Percentiles rank a stretch among this genome's conserved stretches.
Evolutionary conservation across 2,329 filamentous ascomycete genomes (phyloP).

Genomic region (Arthrobotrys entomopaga): DNA sequence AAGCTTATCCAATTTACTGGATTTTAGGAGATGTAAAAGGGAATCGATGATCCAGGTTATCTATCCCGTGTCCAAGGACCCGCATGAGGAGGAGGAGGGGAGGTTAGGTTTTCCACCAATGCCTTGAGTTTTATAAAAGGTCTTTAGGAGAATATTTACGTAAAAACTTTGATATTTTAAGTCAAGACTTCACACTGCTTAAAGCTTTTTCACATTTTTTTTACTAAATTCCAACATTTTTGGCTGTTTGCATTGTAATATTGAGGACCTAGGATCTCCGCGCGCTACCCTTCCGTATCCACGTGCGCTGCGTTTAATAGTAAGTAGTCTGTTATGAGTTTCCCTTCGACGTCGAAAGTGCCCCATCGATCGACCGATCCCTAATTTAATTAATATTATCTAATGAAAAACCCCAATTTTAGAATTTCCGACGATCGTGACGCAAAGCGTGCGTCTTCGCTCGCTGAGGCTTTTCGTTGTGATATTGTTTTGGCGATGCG

Average conservation of each 20-base stretch:
- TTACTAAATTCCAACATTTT: not conserved
- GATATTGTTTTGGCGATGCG: constrained; percentile 23
- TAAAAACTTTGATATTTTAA: constrained; percentile 26
- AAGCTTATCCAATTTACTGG: constrained; percentile 36
- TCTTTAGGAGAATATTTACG: constrained; percentile 50
- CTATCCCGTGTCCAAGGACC: constrained; percentile 10
- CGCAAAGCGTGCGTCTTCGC: not conserved
- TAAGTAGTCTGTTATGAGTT: too few relatives aligned
- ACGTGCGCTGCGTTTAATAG: too few relatives aligned
- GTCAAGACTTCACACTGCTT: constrained; percentile 1
- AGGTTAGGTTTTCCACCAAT: too few relatives aligned
- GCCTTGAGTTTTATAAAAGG: constrained; percentile 27
- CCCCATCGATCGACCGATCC: too few relatives aligned
- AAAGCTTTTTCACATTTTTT: constrained; percentile 5
- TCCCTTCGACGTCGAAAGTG: too few relatives aligned
- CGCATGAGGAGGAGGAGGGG: too few relatives aligned
- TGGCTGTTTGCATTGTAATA: constrained; percentile 1
- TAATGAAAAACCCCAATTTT: constrained; percentile 17
- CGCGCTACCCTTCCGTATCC: not conserved
- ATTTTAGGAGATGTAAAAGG: constrained; percentile 10
- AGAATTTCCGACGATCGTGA: constrained; percentile 6
- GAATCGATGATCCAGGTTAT: not conserved
- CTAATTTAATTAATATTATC: constrained; percentile 13
- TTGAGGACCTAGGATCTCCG: not conserved
- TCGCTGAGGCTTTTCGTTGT: not conserved